phyloP scores from a whole-genome alignment of 176 grass and related monocot genomes.

The Triticum dicoccoides region DNA sequence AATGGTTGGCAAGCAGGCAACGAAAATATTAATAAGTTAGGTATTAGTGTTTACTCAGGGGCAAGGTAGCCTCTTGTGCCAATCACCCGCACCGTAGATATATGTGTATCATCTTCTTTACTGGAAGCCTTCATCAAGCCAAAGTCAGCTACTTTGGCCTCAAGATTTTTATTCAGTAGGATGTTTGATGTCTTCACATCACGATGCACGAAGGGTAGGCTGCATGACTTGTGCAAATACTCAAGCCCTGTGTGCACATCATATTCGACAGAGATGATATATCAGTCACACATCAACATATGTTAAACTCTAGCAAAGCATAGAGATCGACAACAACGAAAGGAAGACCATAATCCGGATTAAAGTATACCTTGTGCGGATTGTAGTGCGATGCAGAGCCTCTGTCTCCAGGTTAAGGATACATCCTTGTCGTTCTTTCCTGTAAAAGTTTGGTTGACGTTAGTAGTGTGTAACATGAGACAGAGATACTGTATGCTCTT shows the following conservation, averaged over 20 bases:
- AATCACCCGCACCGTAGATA: conserved; percentile 6
- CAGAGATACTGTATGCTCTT: too few relatives aligned
- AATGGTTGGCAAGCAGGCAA: background rate
- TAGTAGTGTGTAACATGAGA: background rate
- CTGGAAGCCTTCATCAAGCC: conserved; percentile 42
- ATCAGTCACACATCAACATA: background rate
- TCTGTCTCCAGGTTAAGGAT: conserved; percentile 37
- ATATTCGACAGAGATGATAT: background rate
- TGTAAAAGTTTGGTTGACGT: background rate
- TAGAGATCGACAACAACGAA: too few relatives aligned
- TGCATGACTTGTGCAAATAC: conserved; percentile 60
- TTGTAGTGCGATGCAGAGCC: conserved; percentile 39
- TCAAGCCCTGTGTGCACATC: conserved; percentile 29
- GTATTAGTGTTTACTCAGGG: conserved; percentile 24
- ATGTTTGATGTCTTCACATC: conserved; percentile 64
- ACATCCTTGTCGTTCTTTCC: background rate
- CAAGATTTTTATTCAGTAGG: conserved; percentile 35
- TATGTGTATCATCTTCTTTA: background rate
- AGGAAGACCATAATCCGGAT: background rate
- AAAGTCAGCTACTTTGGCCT: conserved; percentile 75
- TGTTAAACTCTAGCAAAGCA: background rate
- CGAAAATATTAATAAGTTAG: background rate
- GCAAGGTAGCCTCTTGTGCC: conserved; percentile 54
- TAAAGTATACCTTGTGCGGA: conserved; percentile 45
- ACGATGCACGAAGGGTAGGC: conserved; percentile 35